Evolutionary conservation across 2,329 filamentous ascomycete species (phyloP).

Genomic region (Pyrenophora graminea): DNA sequence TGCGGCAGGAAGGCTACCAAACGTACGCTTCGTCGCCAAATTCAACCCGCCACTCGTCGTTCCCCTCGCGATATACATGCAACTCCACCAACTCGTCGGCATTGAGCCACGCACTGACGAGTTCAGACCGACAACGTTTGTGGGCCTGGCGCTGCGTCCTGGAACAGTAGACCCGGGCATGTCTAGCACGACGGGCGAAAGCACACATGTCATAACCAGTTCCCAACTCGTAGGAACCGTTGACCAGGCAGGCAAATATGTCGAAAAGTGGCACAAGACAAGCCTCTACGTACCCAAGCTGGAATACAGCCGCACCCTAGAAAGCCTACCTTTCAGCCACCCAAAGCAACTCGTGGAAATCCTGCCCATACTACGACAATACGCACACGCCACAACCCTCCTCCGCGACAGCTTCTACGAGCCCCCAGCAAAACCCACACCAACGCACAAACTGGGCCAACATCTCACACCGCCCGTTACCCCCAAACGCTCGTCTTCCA

Average conservation of each 20-base stretch:
- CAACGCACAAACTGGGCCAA: slow-evolving; percentile 12
- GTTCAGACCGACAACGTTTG: slow-evolving; percentile 54
- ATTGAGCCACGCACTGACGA: slow-evolving; percentile 60
- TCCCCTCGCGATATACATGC: slow-evolving; percentile 65
- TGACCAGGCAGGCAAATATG: slow-evolving; percentile 26
- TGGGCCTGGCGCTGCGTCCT: slow-evolving; percentile 57
- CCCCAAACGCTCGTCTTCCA: background rate
- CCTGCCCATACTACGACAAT: slow-evolving; percentile 73
- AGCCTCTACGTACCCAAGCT: slow-evolving; percentile 72
- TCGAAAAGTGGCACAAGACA: slow-evolving; percentile 54
- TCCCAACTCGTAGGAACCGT: slow-evolving; percentile 48
- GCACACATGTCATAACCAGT: slow-evolving; percentile 57
- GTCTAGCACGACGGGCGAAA: slow-evolving; percentile 41
- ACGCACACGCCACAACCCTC: slow-evolving; percentile 69
- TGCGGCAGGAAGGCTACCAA: slow-evolving; percentile 62
- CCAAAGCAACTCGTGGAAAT: slow-evolving; percentile 75
- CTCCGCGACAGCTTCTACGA: slow-evolving; percentile 63
- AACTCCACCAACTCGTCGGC: slow-evolving; percentile 64
- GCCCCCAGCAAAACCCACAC: slow-evolving; percentile 37
- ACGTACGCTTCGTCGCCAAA: slow-evolving; percentile 74
- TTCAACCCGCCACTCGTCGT: slow-evolving; percentile 76
- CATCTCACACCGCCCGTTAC: slow-evolving; percentile 22
- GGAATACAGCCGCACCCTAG: slow-evolving; percentile 70
- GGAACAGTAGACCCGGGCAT: slow-evolving; percentile 59
- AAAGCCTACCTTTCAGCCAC: slow-evolving; percentile 74